Evolutionary conservation across 768 basidiomycete species (phyloP), one percentile per base, ranked within the genome.

Genomic region (Russula griseocarnosa): DNA sequence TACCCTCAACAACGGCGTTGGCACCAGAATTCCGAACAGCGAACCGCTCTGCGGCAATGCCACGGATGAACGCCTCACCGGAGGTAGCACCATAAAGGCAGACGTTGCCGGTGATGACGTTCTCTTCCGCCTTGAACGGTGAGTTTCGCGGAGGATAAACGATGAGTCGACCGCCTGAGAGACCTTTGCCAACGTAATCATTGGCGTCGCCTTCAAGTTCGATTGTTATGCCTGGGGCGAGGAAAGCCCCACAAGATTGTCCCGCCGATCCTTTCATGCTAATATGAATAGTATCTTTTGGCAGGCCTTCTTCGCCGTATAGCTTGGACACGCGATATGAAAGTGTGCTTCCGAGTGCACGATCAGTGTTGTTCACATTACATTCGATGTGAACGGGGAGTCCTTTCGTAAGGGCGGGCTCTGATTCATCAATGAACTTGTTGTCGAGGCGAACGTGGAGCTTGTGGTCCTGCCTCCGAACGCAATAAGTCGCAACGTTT

Each of bases 221-320:
- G 71, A 99, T 93, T 26, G 97, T 97, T 74, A 99, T 98, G 66
- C 97, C 97, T 1, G 97, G 90, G 22, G 96, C 96, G 55, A 99
- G 86, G 88, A 98, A 99, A n/a, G 97, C 97, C 62, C 97, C 97
- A 68, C 92, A 87, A 0, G 95, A 97, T 74, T 99, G 97, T 28
- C 97, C 97, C 44, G 97, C 97, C 20, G 95, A 98, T 30, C 97
- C 97, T 61, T 81, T 85, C 91, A 97, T 94, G 72, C 82, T 81
- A 74, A 99, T 95, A 74, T 96, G 96, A 70, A 99, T 99, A n/a
- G 97, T 98, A 74, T 99, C 97, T 74, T 88, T 90, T 11, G 97
- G 97, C 49, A 99, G 84, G 66, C 97, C 97, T 72, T 97, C 94
- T 78, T 99, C 97, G 38, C 96, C 97, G 74, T 98, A 98, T 50